Conservation (phyloP, 495 filamentous ascomycete genomes). For the Xylaria castorea region DNA sequence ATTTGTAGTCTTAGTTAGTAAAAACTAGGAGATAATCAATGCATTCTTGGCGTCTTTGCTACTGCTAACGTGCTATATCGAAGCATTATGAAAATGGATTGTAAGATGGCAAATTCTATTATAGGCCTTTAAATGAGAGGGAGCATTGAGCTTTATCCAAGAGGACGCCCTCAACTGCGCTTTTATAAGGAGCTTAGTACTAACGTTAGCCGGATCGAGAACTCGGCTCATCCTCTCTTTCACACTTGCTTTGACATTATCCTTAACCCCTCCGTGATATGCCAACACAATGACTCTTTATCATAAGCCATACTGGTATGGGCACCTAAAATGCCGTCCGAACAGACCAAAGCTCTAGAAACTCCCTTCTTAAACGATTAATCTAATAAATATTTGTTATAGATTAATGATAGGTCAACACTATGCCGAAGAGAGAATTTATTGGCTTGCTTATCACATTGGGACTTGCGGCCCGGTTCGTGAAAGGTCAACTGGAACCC, state of each 20-base stretch:
- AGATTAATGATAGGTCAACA: slow-evolving; percentile 27
- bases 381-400: slow-evolving; percentile 27
- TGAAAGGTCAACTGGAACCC: slow-evolving; percentile 38
- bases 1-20: not conserved
- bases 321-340: slow-evolving; percentile 19
- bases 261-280: slow-evolving; percentile 23
- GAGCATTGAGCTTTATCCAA: slow-evolving; percentile 21
- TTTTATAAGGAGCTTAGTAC: not conserved
- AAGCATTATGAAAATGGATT: slow-evolving; percentile 11
- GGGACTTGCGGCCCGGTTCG: slow-evolving; percentile 34
- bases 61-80: not conserved
- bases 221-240: slow-evolving; percentile 30
- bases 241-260: slow-evolving; percentile 39
- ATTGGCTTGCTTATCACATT: slow-evolving; percentile 35
- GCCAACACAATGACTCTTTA: slow-evolving; percentile 41
- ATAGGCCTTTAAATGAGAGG: not conserved
- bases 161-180: not conserved
- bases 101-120: slow-evolving; percentile 2
- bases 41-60: not conserved
- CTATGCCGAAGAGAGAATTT: slow-evolving; percentile 38
- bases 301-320: slow-evolving; percentile 34
- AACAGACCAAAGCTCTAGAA: not conserved
- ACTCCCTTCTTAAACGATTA: slow-evolving; percentile 25
- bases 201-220: slow-evolving; percentile 33
- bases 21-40: slow-evolving; percentile 5